phyloP scores from a whole-genome alignment of 1,284 basidiomycete genomes.

The Agaricales sp. region DNA sequence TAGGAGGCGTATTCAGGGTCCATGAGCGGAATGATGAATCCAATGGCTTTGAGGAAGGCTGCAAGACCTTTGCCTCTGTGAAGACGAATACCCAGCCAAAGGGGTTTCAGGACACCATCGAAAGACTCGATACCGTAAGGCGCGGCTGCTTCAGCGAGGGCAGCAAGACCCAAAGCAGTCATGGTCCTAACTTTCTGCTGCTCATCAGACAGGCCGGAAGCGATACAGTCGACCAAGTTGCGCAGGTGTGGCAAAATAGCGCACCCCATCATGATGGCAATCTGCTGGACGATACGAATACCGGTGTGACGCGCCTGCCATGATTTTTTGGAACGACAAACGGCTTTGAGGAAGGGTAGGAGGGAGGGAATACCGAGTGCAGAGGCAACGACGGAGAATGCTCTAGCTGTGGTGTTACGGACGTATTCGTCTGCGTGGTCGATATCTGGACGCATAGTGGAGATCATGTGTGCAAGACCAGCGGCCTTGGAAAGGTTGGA shows the following conservation, averaged over 20 bases:
- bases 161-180: slow-evolving; percentile 95
- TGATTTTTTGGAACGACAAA: slow-evolving; percentile 97
- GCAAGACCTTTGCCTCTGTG: slow-evolving; percentile 98
- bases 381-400: slow-evolving; percentile 98
- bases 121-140: slow-evolving; percentile 99
- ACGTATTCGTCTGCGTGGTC: slow-evolving; percentile 99
- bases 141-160: slow-evolving; percentile 92
- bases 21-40: slow-evolving; percentile 99
- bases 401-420: slow-evolving; percentile 96
- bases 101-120: slow-evolving; percentile 94
- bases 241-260: slow-evolving; percentile 97
- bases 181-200: slow-evolving; percentile 99
- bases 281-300: slow-evolving; percentile 99
- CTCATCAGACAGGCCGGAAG: slow-evolving; percentile 93
- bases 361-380: slow-evolving; percentile 97
- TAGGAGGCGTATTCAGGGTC: slow-evolving; percentile 98
- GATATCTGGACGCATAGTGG: slow-evolving; percentile 99
- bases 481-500: slow-evolving; percentile 98
- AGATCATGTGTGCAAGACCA: slow-evolving; percentile 99
- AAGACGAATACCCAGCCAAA: slow-evolving; percentile 96
- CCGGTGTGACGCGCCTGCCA: slow-evolving; percentile 99
- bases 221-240: slow-evolving; percentile 94
- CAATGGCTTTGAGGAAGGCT: slow-evolving; percentile 97
- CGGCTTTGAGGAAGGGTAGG: slow-evolving; percentile 95
- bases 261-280: slow-evolving; percentile 99